Percentiles rank a stretch among this genome's conserved stretches.
These are phyloP conservation scores for Kalaharituber pfeilii DNA, from an alignment of 2,329 filamentous ascomycete species.

Conservation along the genomic window DNA sequence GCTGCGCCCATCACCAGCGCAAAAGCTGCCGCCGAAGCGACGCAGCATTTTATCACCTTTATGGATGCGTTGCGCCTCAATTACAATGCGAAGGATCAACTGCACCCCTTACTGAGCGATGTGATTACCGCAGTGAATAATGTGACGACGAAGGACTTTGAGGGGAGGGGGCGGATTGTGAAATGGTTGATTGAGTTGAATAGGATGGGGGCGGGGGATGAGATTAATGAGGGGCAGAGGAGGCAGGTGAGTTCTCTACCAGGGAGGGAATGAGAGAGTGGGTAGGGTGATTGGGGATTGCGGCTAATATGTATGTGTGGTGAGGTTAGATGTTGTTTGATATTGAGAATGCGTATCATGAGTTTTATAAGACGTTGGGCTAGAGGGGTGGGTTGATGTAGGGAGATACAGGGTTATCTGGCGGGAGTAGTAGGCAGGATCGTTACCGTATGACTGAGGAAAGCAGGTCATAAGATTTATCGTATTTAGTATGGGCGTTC, in stretches of 20 bases:
- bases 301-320: too few species aligned
- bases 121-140: slow-evolving; percentile 96
- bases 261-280: background rate
- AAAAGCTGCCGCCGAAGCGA: slow-evolving; percentile 44
- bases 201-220: slow-evolving; percentile 91
- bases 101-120: slow-evolving; percentile 88
- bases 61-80: slow-evolving; percentile 87
- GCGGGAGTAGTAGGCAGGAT: background rate
- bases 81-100: slow-evolving; percentile 79
- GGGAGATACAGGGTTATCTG: too few species aligned
- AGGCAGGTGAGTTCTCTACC: slow-evolving; percentile 43
- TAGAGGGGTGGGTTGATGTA: background rate
- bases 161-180: slow-evolving; percentile 89
- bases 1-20: slow-evolving; percentile 28
- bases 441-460: background rate
- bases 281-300: background rate
- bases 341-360: slow-evolving; percentile 23
- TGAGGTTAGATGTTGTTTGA: slow-evolving; percentile 21
- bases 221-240: slow-evolving; percentile 70
- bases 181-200: slow-evolving; percentile 96
- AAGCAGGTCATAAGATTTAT: too few species aligned
- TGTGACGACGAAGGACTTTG: slow-evolving; percentile 75
- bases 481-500: background rate
- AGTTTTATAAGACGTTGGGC: slow-evolving; percentile 15
- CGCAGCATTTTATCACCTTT: slow-evolving; percentile 97